Conservation (phyloP, 768 basidiomycete species). For the Coprinopsis marcescibilis region DNA sequence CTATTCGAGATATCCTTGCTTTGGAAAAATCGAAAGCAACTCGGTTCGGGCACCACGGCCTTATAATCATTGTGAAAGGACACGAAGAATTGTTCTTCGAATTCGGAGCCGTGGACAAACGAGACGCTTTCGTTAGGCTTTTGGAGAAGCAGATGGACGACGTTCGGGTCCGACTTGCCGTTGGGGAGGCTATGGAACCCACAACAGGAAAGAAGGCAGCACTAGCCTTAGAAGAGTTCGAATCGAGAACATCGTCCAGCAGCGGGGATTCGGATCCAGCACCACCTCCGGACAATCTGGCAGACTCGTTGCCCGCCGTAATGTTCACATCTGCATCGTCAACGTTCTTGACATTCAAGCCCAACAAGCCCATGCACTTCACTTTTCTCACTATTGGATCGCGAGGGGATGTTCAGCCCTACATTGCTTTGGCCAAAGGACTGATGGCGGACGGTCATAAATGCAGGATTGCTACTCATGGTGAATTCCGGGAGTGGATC, state of each 20-base stretch:
- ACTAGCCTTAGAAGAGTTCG: slow-evolving; percentile 81
- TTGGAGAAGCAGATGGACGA: slow-evolving; percentile 81
- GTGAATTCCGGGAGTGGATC: slow-evolving; percentile 93
- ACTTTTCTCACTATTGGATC: slow-evolving; percentile 96
- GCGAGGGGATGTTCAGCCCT: slow-evolving; percentile 96
- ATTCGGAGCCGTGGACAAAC: slow-evolving; percentile 75
- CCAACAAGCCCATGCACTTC: slow-evolving; percentile 75
- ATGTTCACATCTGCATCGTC: slow-evolving; percentile 97
- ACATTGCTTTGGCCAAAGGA: slow-evolving; percentile 92
- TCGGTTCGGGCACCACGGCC: slow-evolving; percentile 84
- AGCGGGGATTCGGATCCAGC: slow-evolving; percentile 38
- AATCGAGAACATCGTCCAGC: slow-evolving; percentile 36
- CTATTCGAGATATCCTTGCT: slow-evolving; percentile 82
- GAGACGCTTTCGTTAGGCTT: slow-evolving; percentile 69
- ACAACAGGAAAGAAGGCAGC: slow-evolving; percentile 62
- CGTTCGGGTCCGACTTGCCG: slow-evolving; percentile 42
- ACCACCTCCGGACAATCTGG: slow-evolving; percentile 48
- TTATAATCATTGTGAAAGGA: slow-evolving; percentile 87
- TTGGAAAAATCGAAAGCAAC: slow-evolving; percentile 82
- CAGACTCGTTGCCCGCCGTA: slow-evolving; percentile 75
- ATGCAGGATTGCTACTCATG: slow-evolving; percentile 89
- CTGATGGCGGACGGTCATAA: slow-evolving; percentile 85
- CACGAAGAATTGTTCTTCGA: slow-evolving; percentile 99
- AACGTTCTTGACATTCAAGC: slow-evolving; percentile 96
- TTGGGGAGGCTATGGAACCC: slow-evolving; percentile 36